Percentiles rank a stretch among this genome's conserved stretches.
phyloP scores from a whole-genome alignment of 257 asterid species.

The Linderniella brevidens region DNA sequence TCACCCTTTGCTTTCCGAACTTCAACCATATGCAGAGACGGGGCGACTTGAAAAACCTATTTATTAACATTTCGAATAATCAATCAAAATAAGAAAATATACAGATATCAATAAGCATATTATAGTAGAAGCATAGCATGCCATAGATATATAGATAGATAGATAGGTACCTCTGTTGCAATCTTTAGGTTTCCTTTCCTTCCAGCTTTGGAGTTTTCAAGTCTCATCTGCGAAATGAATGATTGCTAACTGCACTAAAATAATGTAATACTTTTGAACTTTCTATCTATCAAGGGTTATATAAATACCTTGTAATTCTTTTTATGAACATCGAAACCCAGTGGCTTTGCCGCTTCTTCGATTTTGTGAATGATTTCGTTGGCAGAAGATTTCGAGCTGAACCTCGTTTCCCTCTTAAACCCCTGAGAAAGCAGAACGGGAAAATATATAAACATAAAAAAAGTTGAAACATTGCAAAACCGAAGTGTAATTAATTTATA shows the following conservation, averaged over 20 bases:
- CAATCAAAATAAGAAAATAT: not conserved
- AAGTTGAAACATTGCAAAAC: not conserved
- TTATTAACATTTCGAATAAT: not conserved
- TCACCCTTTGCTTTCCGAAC: slow-evolving; percentile 68
- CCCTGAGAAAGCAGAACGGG: slow-evolving; percentile 28
- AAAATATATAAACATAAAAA: slow-evolving; percentile 6
- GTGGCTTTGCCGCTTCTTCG: slow-evolving; percentile 76
- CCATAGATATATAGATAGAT: no score
- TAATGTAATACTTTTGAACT: not conserved
- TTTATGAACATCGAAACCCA: slow-evolving; percentile 79
- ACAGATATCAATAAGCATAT: slow-evolving; percentile 1
- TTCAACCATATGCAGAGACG: slow-evolving; percentile 70
- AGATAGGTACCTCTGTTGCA: slow-evolving; percentile 72
- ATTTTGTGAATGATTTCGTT: slow-evolving; percentile 64
- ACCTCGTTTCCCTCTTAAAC: slow-evolving; percentile 69
- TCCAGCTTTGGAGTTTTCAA: slow-evolving; percentile 85
- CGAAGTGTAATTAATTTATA: no score
- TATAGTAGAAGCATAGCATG: no score
- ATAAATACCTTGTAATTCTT: slow-evolving; percentile 72
- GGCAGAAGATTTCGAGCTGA: slow-evolving; percentile 68
- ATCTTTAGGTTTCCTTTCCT: slow-evolving; percentile 92
- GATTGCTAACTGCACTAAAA: not conserved
- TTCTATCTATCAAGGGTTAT: not conserved
- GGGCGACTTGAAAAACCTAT: slow-evolving; percentile 66
- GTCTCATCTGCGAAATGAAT: slow-evolving; percentile 53